Evolutionary conservation across 164 flowering plant genomes (phyloP).

Genomic region (Cinnamomum chago): DNA sequence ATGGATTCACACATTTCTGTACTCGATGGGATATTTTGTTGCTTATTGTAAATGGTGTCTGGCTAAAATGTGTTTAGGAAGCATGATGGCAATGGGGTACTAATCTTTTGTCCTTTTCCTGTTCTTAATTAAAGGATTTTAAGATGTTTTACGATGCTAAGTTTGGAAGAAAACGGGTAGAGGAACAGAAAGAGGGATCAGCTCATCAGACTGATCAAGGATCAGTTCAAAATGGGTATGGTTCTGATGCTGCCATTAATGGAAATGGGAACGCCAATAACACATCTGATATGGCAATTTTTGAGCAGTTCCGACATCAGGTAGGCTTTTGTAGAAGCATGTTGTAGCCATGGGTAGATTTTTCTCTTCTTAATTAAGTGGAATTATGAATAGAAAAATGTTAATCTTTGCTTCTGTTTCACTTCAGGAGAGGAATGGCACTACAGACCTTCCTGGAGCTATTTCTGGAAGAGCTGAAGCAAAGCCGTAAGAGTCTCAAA

Average conservation of each 20-base stretch:
- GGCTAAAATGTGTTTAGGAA: neutral
- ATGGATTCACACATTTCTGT: neutral
- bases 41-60: neutral
- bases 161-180: constrained; percentile 78
- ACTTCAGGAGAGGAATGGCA: constrained; percentile 18
- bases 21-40: no score
- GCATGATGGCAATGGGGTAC: neutral
- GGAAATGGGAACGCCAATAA: constrained; percentile 47
- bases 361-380: neutral
- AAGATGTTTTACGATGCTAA: constrained; percentile 78
- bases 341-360: neutral
- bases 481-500: constrained; percentile 19
- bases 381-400: neutral
- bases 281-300: constrained; percentile 62
- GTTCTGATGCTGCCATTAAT: constrained; percentile 27
- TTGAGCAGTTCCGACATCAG: constrained; percentile 70
- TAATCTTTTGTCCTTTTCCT: neutral
- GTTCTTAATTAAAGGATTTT: constrained; percentile 53
- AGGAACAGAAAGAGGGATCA: constrained; percentile 21
- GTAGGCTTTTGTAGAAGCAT: constrained; percentile 26
- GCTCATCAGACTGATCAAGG: constrained; percentile 14
- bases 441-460: constrained; percentile 12
- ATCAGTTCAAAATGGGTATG: constrained; percentile 34
- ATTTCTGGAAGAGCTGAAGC: constrained; percentile 15
- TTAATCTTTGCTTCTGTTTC: neutral